Base-by-base conservation (phyloP, 129 eudicot species). In the Pittosporum tobira region DNA sequence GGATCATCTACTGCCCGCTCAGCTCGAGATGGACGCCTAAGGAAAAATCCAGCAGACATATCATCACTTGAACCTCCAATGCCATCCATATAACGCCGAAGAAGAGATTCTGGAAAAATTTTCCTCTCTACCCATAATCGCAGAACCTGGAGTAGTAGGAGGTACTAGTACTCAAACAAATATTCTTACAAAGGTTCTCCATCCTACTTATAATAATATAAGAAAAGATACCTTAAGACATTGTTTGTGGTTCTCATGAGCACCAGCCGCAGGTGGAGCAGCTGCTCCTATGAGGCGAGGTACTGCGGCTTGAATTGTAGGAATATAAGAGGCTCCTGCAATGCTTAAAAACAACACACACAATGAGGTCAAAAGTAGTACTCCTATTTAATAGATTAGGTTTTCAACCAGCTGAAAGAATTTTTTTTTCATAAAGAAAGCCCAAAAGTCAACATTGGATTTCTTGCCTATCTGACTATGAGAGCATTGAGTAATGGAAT, bases 231-330 rank as follows among this genome's bases (percentile, higher is more conserved):
- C 98, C 94, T 91, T 91, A 18, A 68, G 72, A 75, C 98, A 91
- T 62, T 91, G 98, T 21, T 87, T 83, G n/a, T 94, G 98, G 64
- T 91, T 91, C 73, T 91, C 98, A 8, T 78, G 90, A 60, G 98
- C 90, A 78, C 61, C 76, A 37, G 83, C 72, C 28, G 87, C 94
- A 53, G 94, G 68, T 36, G 98, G 98, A 53, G 96, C 98, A 68
- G 87, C 94, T 59, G 94, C 95, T 47, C 79, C 85, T 51, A 91
- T 58, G 48, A 91, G 79, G 37, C 96, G 95, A 64, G 98, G 82
- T 62, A 91, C 53, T 54, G 87, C 83, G 23, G 96, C 83, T 74
- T 86, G 94, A 65, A 91, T 90, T 15, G 74, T 42, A 61, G 98
- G 89, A 57, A 87, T 69, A 72, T 91, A 91, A 20, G 96, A 81